phyloP scores from a whole-genome alignment of 2,329 filamentous ascomycete genomes.

The Trichocomaceae sp. region DNA sequence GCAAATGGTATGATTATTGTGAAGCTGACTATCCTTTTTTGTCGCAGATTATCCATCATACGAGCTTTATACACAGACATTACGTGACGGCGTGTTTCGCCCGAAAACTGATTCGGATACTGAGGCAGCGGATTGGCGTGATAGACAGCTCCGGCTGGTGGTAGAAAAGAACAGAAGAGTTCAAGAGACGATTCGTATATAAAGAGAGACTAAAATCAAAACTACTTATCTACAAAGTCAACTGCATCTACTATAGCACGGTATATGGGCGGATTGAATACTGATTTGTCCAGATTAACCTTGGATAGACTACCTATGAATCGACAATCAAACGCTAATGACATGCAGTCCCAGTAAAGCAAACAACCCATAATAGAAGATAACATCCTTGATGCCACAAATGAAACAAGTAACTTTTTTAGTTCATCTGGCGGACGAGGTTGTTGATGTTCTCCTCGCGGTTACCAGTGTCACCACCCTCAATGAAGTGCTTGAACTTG shows the following conservation, averaged over 20 bases:
- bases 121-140: conserved; percentile 32
- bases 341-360: conserved; percentile 25
- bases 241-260: conserved; percentile 4
- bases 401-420: conserved; percentile 35
- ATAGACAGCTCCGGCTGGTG: conserved; percentile 55
- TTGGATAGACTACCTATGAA: conserved; percentile 21
- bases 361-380: conserved; percentile 27
- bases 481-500: conserved; percentile 99
- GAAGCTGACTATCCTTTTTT: background rate
- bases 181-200: conserved; percentile 39
- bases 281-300: conserved; percentile 25
- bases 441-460: conserved; percentile 97
- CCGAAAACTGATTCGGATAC: conserved; percentile 15
- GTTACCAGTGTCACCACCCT: conserved; percentile 98
- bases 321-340: conserved; percentile 28
- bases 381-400: background rate
- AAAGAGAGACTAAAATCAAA: background rate
- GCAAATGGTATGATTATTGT: no score
- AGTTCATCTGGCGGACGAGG: conserved; percentile 98
- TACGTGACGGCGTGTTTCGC: conserved; percentile 54
- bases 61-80: conserved; percentile 58
- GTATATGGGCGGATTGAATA: conserved; percentile 31
- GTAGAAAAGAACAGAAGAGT: conserved; percentile 57
- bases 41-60: conserved; percentile 59
- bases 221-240: background rate